Conservation (phyloP, 805 yeast genomes). For the Starmerella gropengiesseri region DNA sequence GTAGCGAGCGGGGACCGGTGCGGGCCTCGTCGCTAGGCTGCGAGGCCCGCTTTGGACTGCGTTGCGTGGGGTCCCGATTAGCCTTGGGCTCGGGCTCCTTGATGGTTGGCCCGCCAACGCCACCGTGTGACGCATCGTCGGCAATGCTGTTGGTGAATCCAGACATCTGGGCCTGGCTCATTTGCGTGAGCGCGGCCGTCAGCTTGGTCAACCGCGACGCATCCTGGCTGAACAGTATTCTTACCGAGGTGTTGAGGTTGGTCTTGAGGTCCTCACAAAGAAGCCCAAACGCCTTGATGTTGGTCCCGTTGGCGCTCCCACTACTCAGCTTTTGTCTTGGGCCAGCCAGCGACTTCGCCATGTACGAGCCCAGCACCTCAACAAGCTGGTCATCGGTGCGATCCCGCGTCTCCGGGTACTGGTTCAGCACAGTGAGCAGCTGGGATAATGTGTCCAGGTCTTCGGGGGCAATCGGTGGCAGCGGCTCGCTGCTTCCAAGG, state of each 20-base stretch:
- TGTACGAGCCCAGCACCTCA: slow-evolving; percentile 17
- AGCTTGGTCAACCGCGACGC: slow-evolving; percentile 7
- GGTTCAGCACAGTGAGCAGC: slow-evolving; percentile 7
- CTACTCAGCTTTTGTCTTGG: not conserved
- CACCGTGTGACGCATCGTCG: not conserved
- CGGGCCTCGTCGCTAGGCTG: not conserved
- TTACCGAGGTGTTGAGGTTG: slow-evolving; percentile 10
- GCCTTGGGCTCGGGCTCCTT: not conserved
- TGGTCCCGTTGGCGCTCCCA: not conserved
- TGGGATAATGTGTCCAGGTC: slow-evolving; percentile 28
- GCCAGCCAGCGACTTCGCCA: slow-evolving; percentile 17
- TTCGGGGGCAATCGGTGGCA: slow-evolving; percentile 15
- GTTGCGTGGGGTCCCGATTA: not conserved
- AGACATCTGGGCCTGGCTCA: slow-evolving; percentile 11
- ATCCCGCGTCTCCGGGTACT: slow-evolving; percentile 14
- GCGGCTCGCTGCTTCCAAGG: slow-evolving; percentile 23
- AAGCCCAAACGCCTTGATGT: slow-evolving; percentile 10
- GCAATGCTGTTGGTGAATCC: not conserved
- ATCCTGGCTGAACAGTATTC: slow-evolving; percentile 6
- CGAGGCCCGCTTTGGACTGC: slow-evolving; percentile 1
- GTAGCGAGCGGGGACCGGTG: not conserved
- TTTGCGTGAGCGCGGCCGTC: not conserved
- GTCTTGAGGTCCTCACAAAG: slow-evolving; percentile 15
- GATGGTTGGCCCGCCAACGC: not conserved
- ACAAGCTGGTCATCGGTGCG: slow-evolving; percentile 23